Conservation (phyloP, 768 basidiomycete species). For the Amanita phalloides region DNA sequence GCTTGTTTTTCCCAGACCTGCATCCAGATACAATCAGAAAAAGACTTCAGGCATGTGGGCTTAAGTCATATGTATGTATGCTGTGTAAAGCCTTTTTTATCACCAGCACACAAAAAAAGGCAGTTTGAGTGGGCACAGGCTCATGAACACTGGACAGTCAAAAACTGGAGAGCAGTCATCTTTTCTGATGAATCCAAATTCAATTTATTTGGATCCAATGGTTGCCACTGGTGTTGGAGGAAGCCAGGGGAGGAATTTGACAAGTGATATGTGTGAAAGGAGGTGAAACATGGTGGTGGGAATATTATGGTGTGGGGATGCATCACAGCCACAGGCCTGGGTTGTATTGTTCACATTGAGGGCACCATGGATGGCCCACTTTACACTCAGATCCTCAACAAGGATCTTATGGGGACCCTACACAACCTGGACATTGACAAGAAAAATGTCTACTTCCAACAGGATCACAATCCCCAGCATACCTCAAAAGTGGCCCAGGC, state of each 20-base stretch:
- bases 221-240: constrained; percentile 19
- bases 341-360: constrained; percentile 17
- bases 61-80: too few relatives aligned
- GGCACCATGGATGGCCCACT: constrained; percentile 18
- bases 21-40: too few relatives aligned
- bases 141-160: constrained; percentile 15
- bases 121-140: constrained; percentile 13
- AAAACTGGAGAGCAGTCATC: constrained; percentile 17
- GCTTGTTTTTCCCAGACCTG: too few relatives aligned
- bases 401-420: constrained; percentile 17
- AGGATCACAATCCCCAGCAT: too few relatives aligned
- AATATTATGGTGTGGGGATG: constrained; percentile 25
- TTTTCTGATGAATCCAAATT: constrained; percentile 25
- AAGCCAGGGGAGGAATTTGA: constrained; percentile 16
- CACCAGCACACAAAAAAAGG: constrained; percentile 9
- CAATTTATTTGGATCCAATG: constrained; percentile 21
- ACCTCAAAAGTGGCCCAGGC: constrained; percentile 20
- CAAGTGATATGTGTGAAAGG: constrained; percentile 13
- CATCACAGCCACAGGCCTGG: constrained; percentile 17
- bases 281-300: constrained; percentile 23
- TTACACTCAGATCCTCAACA: constrained; percentile 19
- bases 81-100: constrained; percentile 16
- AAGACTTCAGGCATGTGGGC: too few relatives aligned
- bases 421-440: constrained; percentile 11
- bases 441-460: constrained; percentile 13